Evolutionary conservation across 1,284 basidiomycete species (phyloP).

Genomic region (Ustilago lituana): DNA sequence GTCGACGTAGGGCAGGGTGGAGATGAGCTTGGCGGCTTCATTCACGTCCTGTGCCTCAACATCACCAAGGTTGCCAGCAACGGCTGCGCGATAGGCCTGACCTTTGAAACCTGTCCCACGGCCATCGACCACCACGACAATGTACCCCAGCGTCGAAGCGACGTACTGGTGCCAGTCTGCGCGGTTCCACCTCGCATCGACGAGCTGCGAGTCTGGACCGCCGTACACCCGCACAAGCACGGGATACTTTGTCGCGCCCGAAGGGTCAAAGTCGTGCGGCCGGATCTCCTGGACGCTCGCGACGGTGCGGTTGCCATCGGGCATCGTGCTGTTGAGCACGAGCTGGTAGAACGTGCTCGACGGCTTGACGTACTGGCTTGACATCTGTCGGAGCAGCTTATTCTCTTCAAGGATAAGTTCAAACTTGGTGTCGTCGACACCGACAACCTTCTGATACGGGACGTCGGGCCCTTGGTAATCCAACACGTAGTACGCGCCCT

Average conservation of each 20-base stretch:
- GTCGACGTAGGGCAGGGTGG: slow-evolving; percentile 77
- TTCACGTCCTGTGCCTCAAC: slow-evolving; percentile 89
- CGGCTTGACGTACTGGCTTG: slow-evolving; percentile 78
- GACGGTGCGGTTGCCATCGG: slow-evolving; percentile 69
- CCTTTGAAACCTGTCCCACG: slow-evolving; percentile 94
- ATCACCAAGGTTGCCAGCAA: slow-evolving; percentile 84
- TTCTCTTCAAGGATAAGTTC: slow-evolving; percentile 76
- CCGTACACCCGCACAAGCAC: slow-evolving; percentile 77
- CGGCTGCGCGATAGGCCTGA: slow-evolving; percentile 79
- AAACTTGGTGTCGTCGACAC: slow-evolving; percentile 74
- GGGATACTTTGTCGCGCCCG: slow-evolving; percentile 90
- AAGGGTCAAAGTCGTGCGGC: slow-evolving; percentile 89
- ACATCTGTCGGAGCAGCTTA: slow-evolving; percentile 76
- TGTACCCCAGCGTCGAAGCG: slow-evolving; percentile 81
- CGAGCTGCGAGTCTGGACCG: slow-evolving; percentile 79
- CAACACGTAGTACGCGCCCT: slow-evolving; percentile 77
- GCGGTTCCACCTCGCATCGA: slow-evolving; percentile 40
- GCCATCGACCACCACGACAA: slow-evolving; percentile 87
- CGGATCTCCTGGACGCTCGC: slow-evolving; percentile 88
- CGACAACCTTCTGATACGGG: slow-evolving; percentile 85
- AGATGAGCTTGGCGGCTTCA: slow-evolving; percentile 74
- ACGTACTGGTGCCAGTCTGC: slow-evolving; percentile 82
- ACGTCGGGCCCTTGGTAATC: slow-evolving; percentile 82
- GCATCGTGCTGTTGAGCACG: slow-evolving; percentile 35
- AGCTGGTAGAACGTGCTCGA: slow-evolving; percentile 71